Base-by-base conservation (phyloP, 495 filamentous ascomycete species). In the Niebla homalea region DNA sequence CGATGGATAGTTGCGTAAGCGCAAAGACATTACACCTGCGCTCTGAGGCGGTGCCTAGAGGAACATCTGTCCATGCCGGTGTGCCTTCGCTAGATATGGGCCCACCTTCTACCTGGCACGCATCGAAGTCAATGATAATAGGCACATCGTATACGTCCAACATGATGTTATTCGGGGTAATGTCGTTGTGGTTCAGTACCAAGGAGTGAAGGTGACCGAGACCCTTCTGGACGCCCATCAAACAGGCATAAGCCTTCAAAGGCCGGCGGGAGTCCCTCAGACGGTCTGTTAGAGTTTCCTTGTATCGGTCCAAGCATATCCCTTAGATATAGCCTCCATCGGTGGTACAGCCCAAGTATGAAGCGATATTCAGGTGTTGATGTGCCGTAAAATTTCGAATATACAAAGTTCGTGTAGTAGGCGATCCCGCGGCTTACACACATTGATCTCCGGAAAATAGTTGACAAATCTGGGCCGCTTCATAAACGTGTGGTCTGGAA, bases 81-180 rank as follows among this genome's bases (percentile, higher is more conserved):
- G 52, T 54, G 21, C 52, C 52, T 5, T 16, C 14, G 15, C 29
- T 29, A 10, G 10, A 38, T 19, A 19, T 36, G 8, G 32, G 25
- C 10, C 55, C 54, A 39, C 57, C 59, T 29, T 66, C 50, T 10
- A 14, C 18, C 46, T 60, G 56, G 48, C 53, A 66, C 16, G 62
- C 65, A 56, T 66, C 64, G 43, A 72, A 72, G 57, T 72, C 67
- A 32, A 69, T 64, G 20, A 72, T 62, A 49, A 72, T 46, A 25
- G 62, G 58, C 19, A 51, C 56, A 20, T 62, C 57, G 16, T 64
- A 47, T 8, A 15, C 57, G 19, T 64, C 61, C 48, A 68, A n/a
- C 62, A 67, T 64, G 44, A 70, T 61, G 41, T 67, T 72, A 7
- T 44, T 51, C 2, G 63, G 62, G 49, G 64, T 68, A 20, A 70